Conservation (phyloP, 2,329 filamentous ascomycete species). For the Botrytis porri region DNA sequence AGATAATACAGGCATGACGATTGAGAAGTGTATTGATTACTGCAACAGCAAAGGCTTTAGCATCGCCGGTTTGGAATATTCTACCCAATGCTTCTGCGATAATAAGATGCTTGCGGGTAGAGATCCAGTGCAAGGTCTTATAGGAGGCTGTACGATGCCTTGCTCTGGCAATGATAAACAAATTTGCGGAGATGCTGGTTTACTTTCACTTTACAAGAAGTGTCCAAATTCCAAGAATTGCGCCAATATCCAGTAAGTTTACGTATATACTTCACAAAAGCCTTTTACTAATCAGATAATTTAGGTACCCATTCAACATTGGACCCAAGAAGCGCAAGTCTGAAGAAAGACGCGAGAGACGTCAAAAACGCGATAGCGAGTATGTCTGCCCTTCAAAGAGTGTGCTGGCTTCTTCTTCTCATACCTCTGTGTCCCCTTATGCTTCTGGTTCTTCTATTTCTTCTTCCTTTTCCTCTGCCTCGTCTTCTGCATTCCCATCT, state of each 20-base stretch:
- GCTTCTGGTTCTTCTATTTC: neutral
- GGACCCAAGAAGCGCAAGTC: constrained; percentile 3
- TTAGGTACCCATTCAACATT: constrained; percentile 16
- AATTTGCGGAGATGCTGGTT: constrained; percentile 32
- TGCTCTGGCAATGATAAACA: constrained; percentile 24
- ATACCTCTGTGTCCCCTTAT: neutral
- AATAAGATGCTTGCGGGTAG: constrained; percentile 23
- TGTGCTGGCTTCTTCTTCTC: neutral
- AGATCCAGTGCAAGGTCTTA: constrained; percentile 7
- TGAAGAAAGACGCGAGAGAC: constrained; percentile 6
- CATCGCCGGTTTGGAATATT: constrained; percentile 39
- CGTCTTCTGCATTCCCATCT: neutral
- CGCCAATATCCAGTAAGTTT: constrained; percentile 12
- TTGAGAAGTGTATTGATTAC: constrained; percentile 37
- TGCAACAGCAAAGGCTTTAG: constrained; percentile 30
- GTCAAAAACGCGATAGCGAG: constrained; percentile 4
- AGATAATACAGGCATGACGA: constrained; percentile 25
- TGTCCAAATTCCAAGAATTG: neutral
- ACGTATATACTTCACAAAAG: neutral
- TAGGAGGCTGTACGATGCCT: constrained; percentile 19
- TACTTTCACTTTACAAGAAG: constrained; percentile 22
- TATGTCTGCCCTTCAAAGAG: neutral
- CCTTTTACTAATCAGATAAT: neutral
- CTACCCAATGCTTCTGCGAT: constrained; percentile 34
- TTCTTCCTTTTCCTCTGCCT: neutral